Conservation (phyloP, 306 rosid species). For the Cyamopsis tetragonoloba region DNA sequence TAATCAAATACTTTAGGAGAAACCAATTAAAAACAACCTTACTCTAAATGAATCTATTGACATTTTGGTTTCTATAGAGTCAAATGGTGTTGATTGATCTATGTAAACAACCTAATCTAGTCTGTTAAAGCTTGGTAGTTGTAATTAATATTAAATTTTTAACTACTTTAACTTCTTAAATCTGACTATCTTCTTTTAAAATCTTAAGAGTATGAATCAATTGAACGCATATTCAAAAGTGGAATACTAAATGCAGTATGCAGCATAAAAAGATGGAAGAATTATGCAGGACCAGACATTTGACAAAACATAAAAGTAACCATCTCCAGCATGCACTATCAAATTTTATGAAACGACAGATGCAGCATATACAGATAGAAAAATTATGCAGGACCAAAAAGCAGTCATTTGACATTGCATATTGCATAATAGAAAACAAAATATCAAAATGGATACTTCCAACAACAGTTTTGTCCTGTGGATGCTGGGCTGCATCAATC, state of each 20-base stretch:
- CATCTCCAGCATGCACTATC: neutral
- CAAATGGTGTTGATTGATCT: constrained; percentile 3
- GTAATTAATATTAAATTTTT: neutral
- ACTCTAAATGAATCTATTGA: neutral
- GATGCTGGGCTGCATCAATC: constrained; percentile 97
- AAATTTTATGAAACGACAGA: constrained; percentile 3
- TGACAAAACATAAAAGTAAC: neutral
- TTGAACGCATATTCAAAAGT: too few relatives aligned
- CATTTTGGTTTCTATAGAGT: neutral
- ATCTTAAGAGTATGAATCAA: too few relatives aligned
- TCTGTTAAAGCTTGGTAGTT: neutral
- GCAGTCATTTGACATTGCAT: constrained; percentile 13
- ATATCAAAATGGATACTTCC: constrained; percentile 78
- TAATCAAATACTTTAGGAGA: neutral
- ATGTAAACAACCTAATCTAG: neutral
- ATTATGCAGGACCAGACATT: too few relatives aligned
- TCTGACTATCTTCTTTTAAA: neutral
- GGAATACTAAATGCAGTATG: too few relatives aligned
- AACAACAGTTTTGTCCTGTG: constrained; percentile 94
- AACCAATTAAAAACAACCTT: neutral
- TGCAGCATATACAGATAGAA: neutral
- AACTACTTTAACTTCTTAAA: constrained; percentile 13
- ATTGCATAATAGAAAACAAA: neutral
- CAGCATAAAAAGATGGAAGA: too few relatives aligned
- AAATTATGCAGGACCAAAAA: neutral